Evolutionary conservation across 169 alveolate genomes (phyloP), one percentile per base, ranked within the genome.

Genomic region (Eimeria maxima): DNA sequence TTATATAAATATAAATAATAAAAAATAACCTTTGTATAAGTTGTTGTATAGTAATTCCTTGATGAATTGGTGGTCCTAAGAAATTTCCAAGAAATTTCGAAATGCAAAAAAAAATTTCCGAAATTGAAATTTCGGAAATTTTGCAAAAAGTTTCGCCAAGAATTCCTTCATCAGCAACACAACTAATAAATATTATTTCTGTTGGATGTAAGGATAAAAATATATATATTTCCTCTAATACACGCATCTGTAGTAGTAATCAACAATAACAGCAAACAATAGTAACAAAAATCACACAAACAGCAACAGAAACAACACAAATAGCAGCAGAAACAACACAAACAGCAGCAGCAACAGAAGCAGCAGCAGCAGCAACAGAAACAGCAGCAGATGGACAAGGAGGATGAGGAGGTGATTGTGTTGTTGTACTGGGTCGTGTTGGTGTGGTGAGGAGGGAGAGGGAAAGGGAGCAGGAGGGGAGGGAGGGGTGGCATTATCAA

Each of bases 101-200:
- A 24, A 89, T 67, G 86, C 53, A 89, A 50, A 89, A 89, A 69
- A 47, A 33, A 14, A 71, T 69, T 42, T 90, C 95, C 11, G 88
- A 14, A 16, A 89, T 60, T 11, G 83, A 22, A 20, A 90, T 76
- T 7, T n/a, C 29, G 4, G 33, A 24, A 18, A 76, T 10, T 47
- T 67, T 16, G 44, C 89, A 73, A 71, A 90, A 90, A 3, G 95
- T 55, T 29, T 57, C 89, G 14, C 83, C 88, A 3, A 76, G 27
- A 65, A 90, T 78, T 53, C 95, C 95, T 42, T 69, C 87, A 38
- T 90, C 95, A 5, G 88, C 44, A 6, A 73, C 95, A 71, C 63
- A 50, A 55, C 95, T 90, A 16, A 90, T 20, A 47, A 90, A 27
- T 27, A 90, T 55, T 8, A 90, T 67, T 22, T 90, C 95, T 4